phyloP scores from a whole-genome alignment of 495 filamentous ascomycete genomes.

The Penicillium parvum region DNA sequence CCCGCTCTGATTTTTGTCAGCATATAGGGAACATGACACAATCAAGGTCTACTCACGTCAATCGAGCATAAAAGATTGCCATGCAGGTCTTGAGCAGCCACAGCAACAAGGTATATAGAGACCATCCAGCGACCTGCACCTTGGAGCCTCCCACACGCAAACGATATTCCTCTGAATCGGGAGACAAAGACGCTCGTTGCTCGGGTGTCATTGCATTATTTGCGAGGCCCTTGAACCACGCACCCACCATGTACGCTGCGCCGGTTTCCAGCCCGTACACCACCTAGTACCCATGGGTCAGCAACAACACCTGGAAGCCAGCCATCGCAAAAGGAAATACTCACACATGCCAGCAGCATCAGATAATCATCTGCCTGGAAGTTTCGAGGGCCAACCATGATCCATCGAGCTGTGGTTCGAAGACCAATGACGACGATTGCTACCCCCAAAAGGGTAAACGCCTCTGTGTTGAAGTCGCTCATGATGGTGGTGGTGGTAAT shows the following conservation, averaged over 20 bases:
- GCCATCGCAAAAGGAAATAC: too few species aligned
- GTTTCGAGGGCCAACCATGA: constrained; percentile 44
- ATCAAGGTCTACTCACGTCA: constrained; percentile 57
- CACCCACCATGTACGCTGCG: constrained; percentile 45
- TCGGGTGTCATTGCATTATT: constrained; percentile 54
- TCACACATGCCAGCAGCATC: constrained; percentile 53
- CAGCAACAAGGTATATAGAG: constrained; percentile 51
- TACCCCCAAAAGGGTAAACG: constrained; percentile 48
- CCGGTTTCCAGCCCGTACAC: constrained; percentile 40
- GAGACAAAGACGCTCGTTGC: constrained; percentile 39
- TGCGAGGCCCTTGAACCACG: constrained; percentile 45
- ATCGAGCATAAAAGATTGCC: constrained; percentile 55
- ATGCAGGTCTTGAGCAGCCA: constrained; percentile 58
- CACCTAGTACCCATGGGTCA: constrained; percentile 16
- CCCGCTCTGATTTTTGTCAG: constrained; percentile 37
- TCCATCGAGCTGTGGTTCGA: constrained; percentile 47
- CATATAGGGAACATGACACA: too few species aligned
- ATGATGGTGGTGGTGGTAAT: background rate
- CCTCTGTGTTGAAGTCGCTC: constrained; percentile 46
- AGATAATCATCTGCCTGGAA: constrained; percentile 57
- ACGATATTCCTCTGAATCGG: constrained; percentile 41
- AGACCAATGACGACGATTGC: constrained; percentile 47
- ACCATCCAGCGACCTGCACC: constrained; percentile 55
- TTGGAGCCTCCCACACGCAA: constrained; percentile 54
- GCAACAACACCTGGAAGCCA: background rate